Base-by-base conservation (phyloP, 1,139 yeast genomes). In the Geotrichum histeridarum region DNA sequence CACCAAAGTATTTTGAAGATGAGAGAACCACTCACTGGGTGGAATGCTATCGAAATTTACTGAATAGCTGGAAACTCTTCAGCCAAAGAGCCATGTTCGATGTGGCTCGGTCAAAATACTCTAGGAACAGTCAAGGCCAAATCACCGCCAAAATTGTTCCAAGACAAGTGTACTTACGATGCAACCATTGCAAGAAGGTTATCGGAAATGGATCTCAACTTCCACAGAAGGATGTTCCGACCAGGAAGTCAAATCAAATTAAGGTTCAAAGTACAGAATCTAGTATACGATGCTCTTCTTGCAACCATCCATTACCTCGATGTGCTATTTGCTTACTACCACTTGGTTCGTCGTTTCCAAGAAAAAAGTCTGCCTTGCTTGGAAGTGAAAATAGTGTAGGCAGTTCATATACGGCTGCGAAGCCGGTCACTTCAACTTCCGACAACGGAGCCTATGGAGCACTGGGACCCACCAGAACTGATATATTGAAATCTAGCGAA, bases 271-370 rank as follows among this genome's bases (percentile, higher is more conserved):
- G 38, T 30, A 33, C 53, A 4, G 52, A 53, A n/a, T 22, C 45
- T 14, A 52, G 50, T 31, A 57, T 54, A 39, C 58, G 68, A 36
- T 90, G 97, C 67, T 91, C 91, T 0, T 86, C 85, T 63, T 91
- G 98, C 72, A 93, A 94, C 8, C 80, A 88, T 0, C 86, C 94
- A n/a, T 75, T 89, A 38, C 97, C 99, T 0, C 73, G 95, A 58
- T 93, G 98, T 69, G 90, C 96, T 0, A 84, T 93, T 8, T 93
- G 98, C 64, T 72, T 91, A 37, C 72, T 89, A 53, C 83, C 96
- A 0, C 73, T 90, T 58, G 98, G 98, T 0, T 80, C 1, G 69
- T 83, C 1, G 69, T 83, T 14, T 83, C 86, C 27, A 51, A 51
- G 15, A 41, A 50, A 12, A 50, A 57, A n/a, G 51, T 27, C 3